Base-by-base conservation (phyloP, 441 rosid genomes). In the Adansonia grandidieri region DNA sequence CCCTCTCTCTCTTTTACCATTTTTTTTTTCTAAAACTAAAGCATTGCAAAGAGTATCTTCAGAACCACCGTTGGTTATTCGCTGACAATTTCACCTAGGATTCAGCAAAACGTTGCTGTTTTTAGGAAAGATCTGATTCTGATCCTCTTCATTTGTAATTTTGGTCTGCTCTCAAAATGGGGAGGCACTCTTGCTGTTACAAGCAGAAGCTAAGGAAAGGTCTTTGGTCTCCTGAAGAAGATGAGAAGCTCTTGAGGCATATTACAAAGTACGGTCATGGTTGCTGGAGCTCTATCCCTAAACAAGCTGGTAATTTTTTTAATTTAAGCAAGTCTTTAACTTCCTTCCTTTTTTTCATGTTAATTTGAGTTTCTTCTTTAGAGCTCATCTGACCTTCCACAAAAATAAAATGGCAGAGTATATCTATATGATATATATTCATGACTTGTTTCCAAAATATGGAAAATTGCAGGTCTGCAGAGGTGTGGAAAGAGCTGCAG, bases 401-500 rank as follows among this genome's bases (percentile, higher is more conserved):
- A 37, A 37, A 37, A 37, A 37, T 37, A 37, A 37, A 37, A 37
- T 37, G 40, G 40, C 40, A 37, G 40, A 37, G 40, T 37, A 37
- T 37, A 37, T 37, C 40, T 37, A 37, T 37, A 37, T 37, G 4
- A 37, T 37, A 37, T 37, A 37, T 37, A 37, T 37, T 4, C 40
- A 37, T 37, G 40, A 37, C 40, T 3, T 37, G 40, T 37, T 37
- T 37, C 42, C 42, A 37, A 37, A 37, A 4, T 37, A 37, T 37
- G 42, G 6, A 4, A 4, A 5, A 37, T 37, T 37, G 42, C 86
- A 93, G 98, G 98, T 54, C 78, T 93, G 28, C 92, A 91, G 73
- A 92, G 98, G 78, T 93, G 98, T 61, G 98, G 98, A 1, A 93
- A 93, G 87, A 93, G 98, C 68, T 93, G 98, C 84, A 87, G 98